A percentile compares a stretch with the other conserved stretches of the same genome.
phyloP scores from a whole-genome alignment of 768 basidiomycete species.

The Tricholomella constricta region DNA sequence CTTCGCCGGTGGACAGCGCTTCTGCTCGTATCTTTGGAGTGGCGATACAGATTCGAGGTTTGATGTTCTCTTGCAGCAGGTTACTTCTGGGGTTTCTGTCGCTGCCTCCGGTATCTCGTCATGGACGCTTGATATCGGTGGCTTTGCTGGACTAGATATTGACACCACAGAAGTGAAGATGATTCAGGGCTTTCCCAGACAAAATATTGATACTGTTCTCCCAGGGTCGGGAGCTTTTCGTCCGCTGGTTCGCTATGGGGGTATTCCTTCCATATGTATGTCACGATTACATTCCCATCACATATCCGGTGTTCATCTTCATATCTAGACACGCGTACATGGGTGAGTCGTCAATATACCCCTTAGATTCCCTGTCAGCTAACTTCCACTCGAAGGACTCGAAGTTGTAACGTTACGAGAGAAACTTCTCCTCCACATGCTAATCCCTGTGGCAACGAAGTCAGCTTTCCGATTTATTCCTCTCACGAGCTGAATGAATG shows the following conservation, averaged over 20 bases:
- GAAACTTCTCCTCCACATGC: conserved; percentile 24
- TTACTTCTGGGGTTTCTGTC: conserved; percentile 34
- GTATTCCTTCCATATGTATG: conserved; percentile 39
- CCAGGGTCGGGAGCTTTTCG: conserved; percentile 35
- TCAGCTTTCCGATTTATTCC: conserved; percentile 1
- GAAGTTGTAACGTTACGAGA: conserved; percentile 28
- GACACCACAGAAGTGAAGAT: conserved; percentile 27
- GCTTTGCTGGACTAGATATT: conserved; percentile 33
- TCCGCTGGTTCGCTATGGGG: conserved; percentile 38
- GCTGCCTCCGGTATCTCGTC: conserved; percentile 38
- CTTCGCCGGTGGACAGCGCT: conserved; percentile 36
- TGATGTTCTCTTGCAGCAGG: conserved; percentile 35
- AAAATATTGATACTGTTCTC: not conserved
- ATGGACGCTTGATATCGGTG: conserved; percentile 41
- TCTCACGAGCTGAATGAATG: not conserved
- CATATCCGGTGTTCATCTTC: not conserved
- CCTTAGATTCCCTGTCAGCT: not conserved
- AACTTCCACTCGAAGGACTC: conserved; percentile 17
- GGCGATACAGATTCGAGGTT: conserved; percentile 37
- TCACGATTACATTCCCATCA: not conserved
- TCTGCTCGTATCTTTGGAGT: conserved; percentile 40
- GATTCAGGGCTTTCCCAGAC: not conserved
- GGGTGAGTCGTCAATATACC: conserved; percentile 19
- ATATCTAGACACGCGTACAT: conserved; percentile 30
- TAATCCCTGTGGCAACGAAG: conserved; percentile 39